Evolutionary conservation across 2,329 filamentous ascomycete species (phyloP).

Genomic region (Monosporascus sp.): DNA sequence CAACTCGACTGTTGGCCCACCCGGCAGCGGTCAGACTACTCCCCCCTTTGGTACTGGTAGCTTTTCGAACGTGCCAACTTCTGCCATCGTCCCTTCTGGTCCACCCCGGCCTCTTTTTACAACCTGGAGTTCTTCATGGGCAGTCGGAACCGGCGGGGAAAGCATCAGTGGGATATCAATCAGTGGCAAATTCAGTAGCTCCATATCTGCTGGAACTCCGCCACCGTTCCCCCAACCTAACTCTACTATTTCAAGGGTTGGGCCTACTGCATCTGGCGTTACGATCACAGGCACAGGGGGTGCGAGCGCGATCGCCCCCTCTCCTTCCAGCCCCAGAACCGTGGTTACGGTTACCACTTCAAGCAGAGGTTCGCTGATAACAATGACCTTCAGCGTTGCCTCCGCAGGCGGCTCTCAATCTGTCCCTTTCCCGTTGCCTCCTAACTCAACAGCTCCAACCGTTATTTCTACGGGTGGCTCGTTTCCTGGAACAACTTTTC

Average conservation of each 20-base stretch:
- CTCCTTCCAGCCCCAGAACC: neutral
- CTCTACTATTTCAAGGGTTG: neutral
- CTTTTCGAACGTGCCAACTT: neutral
- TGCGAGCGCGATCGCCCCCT: neutral
- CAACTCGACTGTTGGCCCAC: neutral
- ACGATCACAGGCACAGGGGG: neutral
- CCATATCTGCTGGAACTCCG: neutral
- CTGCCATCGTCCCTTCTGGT: too few relatives aligned
- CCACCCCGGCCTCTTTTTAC: too few relatives aligned
- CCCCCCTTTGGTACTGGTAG: neutral
- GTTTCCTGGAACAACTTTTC: neutral
- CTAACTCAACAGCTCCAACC: neutral
- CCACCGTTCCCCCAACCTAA: neutral
- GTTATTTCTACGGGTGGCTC: neutral
- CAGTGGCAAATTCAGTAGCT: neutral
- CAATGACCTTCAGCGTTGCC: neutral
- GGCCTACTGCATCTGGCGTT: neutral
- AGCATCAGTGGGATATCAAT: too few relatives aligned
- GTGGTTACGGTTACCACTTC: neutral
- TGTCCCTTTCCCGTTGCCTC: neutral
- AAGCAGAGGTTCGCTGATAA: neutral
- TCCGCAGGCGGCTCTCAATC: neutral
- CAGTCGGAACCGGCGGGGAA: too few relatives aligned
- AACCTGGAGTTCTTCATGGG: too few relatives aligned
- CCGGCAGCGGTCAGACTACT: neutral